Evolutionary conservation across 1,284 basidiomycete species (phyloP).

Genomic region (Austroboletus sp.): DNA sequence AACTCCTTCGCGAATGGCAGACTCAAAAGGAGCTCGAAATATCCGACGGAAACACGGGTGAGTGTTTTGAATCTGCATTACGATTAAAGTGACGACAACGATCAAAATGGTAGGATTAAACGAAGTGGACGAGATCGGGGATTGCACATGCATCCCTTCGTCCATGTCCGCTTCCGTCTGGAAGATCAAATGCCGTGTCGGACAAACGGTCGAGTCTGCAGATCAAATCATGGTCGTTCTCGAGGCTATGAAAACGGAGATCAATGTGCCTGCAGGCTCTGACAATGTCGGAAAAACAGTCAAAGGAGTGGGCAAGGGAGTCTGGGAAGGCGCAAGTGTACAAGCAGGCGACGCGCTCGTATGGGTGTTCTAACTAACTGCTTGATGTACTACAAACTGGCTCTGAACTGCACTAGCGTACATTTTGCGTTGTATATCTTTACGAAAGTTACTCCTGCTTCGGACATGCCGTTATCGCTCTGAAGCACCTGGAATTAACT

Average conservation of each 20-base stretch:
- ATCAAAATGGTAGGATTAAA: conserved; percentile 1
- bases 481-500: too few relatives aligned
- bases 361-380: conserved; percentile 17
- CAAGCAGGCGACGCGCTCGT: conserved; percentile 43
- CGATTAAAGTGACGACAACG: not conserved
- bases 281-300: conserved; percentile 43
- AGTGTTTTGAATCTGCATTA: not conserved
- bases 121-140: conserved; percentile 22
- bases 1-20: conserved; percentile 23
- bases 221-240: conserved; percentile 52
- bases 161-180: conserved; percentile 52
- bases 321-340: conserved; percentile 40
- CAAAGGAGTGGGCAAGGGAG: conserved; percentile 35
- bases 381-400: not conserved
- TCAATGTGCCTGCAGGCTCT: conserved; percentile 42
- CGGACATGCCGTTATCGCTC: too few relatives aligned
- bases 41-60: conserved; percentile 6
- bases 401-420: too few relatives aligned
- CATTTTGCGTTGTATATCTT: too few relatives aligned
- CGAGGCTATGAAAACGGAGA: conserved; percentile 73
- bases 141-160: conserved; percentile 22
- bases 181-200: conserved; percentile 46
- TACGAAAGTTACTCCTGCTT: too few relatives aligned
- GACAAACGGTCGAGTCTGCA: conserved; percentile 40
- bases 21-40: conserved; percentile 15